These are phyloP conservation scores for Cordyceps militaris DNA, from an alignment of 2,329 filamentous ascomycete genomes.

Conservation along the genomic window DNA sequence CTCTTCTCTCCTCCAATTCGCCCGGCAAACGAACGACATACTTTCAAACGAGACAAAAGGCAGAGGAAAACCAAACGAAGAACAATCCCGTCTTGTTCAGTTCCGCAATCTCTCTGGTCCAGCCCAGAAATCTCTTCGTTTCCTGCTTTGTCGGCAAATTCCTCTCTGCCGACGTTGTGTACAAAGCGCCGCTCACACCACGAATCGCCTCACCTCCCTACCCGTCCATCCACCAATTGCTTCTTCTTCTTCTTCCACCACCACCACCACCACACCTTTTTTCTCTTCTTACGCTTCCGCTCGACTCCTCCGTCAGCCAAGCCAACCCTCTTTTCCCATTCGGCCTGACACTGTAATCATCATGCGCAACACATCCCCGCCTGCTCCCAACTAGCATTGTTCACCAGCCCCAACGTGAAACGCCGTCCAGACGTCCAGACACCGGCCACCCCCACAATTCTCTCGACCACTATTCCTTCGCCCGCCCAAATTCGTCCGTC, in stretches of 20 bases:
- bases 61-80: neutral
- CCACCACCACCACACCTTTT: slow-evolving; percentile 5
- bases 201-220: neutral
- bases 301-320: slow-evolving; percentile 9
- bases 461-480: neutral
- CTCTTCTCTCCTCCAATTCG: neutral
- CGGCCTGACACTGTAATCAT: slow-evolving; percentile 15
- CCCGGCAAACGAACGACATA: too few relatives aligned
- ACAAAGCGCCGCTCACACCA: neutral
- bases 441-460: slow-evolving; percentile 11
- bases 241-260: neutral
- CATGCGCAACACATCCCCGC: slow-evolving; percentile 18
- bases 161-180: neutral
- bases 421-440: slow-evolving; percentile 17
- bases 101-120: neutral
- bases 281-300: neutral
- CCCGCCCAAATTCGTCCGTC: neutral
- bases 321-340: slow-evolving; percentile 3
- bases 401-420: slow-evolving; percentile 22
- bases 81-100: too few relatives aligned
- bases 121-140: neutral
- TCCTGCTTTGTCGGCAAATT: neutral
- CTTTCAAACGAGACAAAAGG: neutral
- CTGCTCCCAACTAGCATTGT: slow-evolving; percentile 20
- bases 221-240: neutral